Base-by-base conservation (phyloP, 129 eudicot species). In the Solidago caesia region DNA sequence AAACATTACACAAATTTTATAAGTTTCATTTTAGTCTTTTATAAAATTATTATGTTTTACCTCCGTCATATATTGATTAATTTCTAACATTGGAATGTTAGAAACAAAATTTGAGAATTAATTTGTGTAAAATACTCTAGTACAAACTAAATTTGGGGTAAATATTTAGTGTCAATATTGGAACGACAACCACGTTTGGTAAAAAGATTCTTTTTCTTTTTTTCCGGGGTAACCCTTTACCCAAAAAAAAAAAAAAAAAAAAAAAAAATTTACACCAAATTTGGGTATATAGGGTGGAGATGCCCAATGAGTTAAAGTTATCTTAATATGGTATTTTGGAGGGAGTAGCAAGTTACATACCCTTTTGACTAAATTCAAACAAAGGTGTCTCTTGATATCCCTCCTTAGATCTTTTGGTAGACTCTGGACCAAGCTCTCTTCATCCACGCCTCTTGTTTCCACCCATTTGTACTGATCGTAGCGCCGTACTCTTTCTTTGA, bases 391-490 rank as follows among this genome's bases (percentile, higher is more conserved):
- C 81, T 92, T 89, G 44, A 92, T 92, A 74, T 92, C 97, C 83
- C 97, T 87, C 75, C 97, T 85, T 4, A 92, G 89, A 60, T 92
- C 96, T 84, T 92, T 92, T 16, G 96, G 97, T 47, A 92, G 84
- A 85, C 87, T 89, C 74, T 90, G 96, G 27, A 92, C 94, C 75
- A 92, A 76, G 74, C 85, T 87, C 80, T 92, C 97, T 84, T 92
- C 97, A 77, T 92, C 95, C 11, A 92, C 97, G 67, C 97, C 97
- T 85, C 96, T 83, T 33, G 97, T 92, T 84, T 92, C 97, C 4
- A 87, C 66, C 97, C 97, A 92, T 80, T 92, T 92, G 86, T 92
- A 92, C 29, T 87, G 94, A 83, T 92, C 96, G 51, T 92, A 92
- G 1, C 97, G 91, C 29, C 97, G 70, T 13, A 92, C 97, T 85